Conservation (phyloP, 169 alveolate species). For the Eimeria praecox region DNA sequence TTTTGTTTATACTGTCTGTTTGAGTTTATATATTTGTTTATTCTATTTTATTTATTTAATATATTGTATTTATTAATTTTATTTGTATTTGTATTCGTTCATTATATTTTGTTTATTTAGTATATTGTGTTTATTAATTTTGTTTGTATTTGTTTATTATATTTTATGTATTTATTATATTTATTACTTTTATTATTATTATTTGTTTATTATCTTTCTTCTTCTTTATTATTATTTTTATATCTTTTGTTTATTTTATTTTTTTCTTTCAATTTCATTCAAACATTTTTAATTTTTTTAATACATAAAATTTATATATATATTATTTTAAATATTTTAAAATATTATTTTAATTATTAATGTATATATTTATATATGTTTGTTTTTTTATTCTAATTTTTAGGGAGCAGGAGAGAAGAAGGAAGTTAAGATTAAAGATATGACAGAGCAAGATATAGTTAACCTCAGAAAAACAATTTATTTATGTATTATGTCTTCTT, state of each 20-base stretch:
- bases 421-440: slow-evolving; percentile 89
- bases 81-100: too few relatives aligned
- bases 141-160: too few relatives aligned
- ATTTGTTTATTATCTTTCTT: neutral
- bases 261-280: neutral
- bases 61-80: neutral
- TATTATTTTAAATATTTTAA: too few relatives aligned
- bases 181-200: neutral
- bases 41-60: neutral
- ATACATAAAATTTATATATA: too few relatives aligned
- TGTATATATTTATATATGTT: neutral
- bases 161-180: neutral
- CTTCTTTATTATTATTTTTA: neutral
- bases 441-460: slow-evolving; percentile 97
- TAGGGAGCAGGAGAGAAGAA: slow-evolving; percentile 28
- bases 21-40: neutral
- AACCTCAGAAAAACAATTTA: slow-evolving; percentile 97
- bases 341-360: too few relatives aligned
- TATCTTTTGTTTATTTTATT: neutral
- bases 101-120: too few relatives aligned
- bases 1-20: neutral
- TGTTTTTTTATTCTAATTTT: neutral
- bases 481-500: slow-evolving; percentile 98
- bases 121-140: too few relatives aligned
- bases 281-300: neutral